These are phyloP conservation scores for Ascosphaera aggregata DNA, from an alignment of 2,329 filamentous ascomycete species.

Conservation along the genomic window DNA sequence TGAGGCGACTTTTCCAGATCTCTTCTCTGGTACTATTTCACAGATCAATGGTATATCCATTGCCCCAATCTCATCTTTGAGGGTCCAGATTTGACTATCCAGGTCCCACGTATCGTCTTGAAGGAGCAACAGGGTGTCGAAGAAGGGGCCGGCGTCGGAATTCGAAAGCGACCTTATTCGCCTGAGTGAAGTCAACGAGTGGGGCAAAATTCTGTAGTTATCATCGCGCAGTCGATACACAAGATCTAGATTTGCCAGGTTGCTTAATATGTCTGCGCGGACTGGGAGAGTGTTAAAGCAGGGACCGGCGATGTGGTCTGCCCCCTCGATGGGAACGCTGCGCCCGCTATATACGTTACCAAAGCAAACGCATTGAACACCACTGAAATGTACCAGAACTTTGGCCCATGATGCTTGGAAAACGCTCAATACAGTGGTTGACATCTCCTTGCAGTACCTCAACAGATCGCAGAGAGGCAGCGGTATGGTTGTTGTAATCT, in stretches of 20 bases:
- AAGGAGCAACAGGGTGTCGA: conserved; percentile 60
- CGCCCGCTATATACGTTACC: conserved; percentile 70
- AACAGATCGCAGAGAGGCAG: conserved; percentile 17
- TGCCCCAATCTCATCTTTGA: conserved; percentile 27
- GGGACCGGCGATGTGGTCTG: conserved; percentile 55
- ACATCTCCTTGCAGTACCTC: conserved; percentile 28
- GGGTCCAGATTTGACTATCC: conserved; percentile 26
- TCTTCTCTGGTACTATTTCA: conserved; percentile 39
- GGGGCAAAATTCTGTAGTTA: conserved; percentile 38
- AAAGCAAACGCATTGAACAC: conserved; percentile 11
- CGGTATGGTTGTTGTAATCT: neutral
- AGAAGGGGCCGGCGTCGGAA: conserved; percentile 32
- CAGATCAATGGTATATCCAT: conserved; percentile 51
- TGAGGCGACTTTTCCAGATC: conserved; percentile 30
- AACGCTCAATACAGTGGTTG: conserved; percentile 39
- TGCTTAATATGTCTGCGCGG: conserved; percentile 29
- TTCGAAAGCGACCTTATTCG: conserved; percentile 36
- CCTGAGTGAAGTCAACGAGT: conserved; percentile 54
- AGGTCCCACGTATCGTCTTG: conserved; percentile 34
- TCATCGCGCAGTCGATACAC: conserved; percentile 35
- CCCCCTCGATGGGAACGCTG: conserved; percentile 36
- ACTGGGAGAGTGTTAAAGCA: conserved; percentile 82
- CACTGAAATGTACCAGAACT: conserved; percentile 33
- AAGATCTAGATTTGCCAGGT: conserved; percentile 30
- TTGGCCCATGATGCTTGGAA: conserved; percentile 53